phyloP scores from a whole-genome alignment of 2,329 filamentous ascomycete species.

The Trichoderma cornu-damae region DNA sequence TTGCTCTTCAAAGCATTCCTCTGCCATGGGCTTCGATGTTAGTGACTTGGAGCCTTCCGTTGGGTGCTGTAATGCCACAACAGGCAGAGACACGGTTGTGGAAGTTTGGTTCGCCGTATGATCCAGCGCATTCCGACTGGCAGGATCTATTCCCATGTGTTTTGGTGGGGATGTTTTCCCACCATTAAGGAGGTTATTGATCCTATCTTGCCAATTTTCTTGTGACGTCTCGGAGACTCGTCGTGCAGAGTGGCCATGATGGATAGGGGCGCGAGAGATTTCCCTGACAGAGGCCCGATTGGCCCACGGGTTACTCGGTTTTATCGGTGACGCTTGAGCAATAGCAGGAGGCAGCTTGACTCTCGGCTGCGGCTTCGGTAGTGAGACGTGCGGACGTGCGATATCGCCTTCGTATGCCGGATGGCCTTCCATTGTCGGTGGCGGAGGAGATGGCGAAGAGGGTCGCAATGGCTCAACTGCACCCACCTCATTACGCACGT shows the following conservation, averaged over 20 bases:
- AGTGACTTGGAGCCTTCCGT: conserved; percentile 41
- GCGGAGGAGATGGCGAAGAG: conserved; percentile 64
- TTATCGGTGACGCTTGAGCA: conserved; percentile 25
- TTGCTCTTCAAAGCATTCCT: conserved; percentile 75
- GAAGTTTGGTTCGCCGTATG: conserved; percentile 44
- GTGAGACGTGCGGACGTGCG: conserved; percentile 60
- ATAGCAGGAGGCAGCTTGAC: conserved; percentile 70
- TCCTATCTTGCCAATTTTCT: conserved; percentile 70
- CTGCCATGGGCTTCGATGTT: conserved; percentile 64
- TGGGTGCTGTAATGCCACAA: conserved; percentile 22
- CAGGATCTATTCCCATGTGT: conserved; percentile 59
- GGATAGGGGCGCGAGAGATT: conserved; percentile 23
- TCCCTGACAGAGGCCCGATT: conserved; percentile 33
- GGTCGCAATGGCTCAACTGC: conserved; percentile 39
- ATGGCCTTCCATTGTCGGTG: conserved; percentile 64
- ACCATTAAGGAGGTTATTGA: conserved; percentile 73
- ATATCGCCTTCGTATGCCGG: conserved; percentile 66
- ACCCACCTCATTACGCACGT: conserved; percentile 41
- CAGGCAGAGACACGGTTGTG: conserved; percentile 67
- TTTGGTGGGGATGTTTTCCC: conserved; percentile 56
- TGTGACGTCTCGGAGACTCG: conserved; percentile 35
- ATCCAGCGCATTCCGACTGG: conserved; percentile 62
- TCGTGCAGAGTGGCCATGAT: conserved; percentile 21
- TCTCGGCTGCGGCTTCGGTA: conserved; percentile 66
- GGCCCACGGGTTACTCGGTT: conserved; percentile 34